These are phyloP conservation scores for Leptographium wingfieldii DNA, from an alignment of 2,329 filamentous ascomycete species.

Conservation along the genomic window DNA sequence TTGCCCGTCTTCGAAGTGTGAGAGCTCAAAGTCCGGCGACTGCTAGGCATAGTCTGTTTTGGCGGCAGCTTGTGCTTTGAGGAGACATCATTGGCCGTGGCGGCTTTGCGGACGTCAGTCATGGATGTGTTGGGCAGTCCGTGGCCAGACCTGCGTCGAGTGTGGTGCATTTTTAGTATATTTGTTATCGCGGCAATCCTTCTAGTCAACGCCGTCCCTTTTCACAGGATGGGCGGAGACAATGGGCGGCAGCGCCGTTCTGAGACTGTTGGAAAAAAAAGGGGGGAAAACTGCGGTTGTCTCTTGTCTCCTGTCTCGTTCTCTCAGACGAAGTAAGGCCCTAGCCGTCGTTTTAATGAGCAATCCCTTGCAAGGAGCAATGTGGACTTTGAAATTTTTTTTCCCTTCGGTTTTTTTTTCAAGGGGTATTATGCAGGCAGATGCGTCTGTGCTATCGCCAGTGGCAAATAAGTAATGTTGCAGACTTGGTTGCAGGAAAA, in stretches of 20 bases:
- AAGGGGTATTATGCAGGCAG: neutral
- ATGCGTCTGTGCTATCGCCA: neutral
- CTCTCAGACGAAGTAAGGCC: neutral
- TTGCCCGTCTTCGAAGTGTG: conserved; percentile 35
- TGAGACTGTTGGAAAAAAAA: neutral
- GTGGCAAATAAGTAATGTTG: conserved; percentile 1
- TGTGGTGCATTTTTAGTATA: conserved; percentile 39
- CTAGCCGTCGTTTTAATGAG: neutral
- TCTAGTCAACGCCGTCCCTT: neutral
- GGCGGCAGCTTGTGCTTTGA: conserved; percentile 27
- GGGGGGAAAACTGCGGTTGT: neutral
- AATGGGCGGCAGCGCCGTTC: neutral
- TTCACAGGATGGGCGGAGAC: neutral
- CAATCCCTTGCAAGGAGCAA: neutral
- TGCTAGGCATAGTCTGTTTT: conserved; percentile 26
- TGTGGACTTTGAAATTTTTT: neutral
- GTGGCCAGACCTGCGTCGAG: conserved; percentile 44
- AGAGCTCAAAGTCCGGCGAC: conserved; percentile 12
- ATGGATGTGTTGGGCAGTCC: conserved; percentile 37
- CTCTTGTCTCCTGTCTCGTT: neutral
- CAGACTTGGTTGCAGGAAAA: neutral
- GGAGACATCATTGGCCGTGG: conserved; percentile 28
- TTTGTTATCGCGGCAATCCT: neutral
- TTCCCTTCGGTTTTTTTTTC: neutral
- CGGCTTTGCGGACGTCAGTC: conserved; percentile 42